These are phyloP conservation scores for Cardamine occulta DNA, from an alignment of 345 rosid genomes.

Conservation along the genomic window DNA sequence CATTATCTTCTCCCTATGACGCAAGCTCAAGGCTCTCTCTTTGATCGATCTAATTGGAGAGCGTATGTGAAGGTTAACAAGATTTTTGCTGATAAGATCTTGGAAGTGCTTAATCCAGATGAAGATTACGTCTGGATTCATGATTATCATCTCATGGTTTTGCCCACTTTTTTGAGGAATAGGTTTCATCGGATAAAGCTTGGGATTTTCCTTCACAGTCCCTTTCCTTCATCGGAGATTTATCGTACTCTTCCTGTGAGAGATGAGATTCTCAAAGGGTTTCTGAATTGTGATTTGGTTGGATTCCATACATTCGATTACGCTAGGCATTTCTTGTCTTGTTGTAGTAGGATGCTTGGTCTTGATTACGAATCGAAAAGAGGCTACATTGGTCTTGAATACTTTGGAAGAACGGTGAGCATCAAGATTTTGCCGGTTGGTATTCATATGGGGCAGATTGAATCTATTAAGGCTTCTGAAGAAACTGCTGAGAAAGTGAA, in stretches of 20 bases:
- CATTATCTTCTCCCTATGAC: constrained; percentile 72
- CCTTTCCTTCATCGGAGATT: constrained; percentile 81
- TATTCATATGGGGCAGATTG: constrained; percentile 77
- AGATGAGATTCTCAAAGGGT: constrained; percentile 68
- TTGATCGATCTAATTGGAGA: constrained; percentile 59
- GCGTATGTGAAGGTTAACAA: constrained; percentile 70
- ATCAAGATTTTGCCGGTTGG: constrained; percentile 80
- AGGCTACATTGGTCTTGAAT: constrained; percentile 85
- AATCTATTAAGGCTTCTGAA: constrained; percentile 49
- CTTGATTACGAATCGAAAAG: constrained; percentile 76
- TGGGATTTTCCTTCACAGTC: constrained; percentile 75
- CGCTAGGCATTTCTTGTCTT: constrained; percentile 84
- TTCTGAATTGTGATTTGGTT: constrained; percentile 78
- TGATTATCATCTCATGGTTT: constrained; percentile 80
- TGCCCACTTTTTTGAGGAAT: constrained; percentile 74
- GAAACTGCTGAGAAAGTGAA: constrained; percentile 52
- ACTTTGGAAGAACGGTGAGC: constrained; percentile 73
- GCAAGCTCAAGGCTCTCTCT: constrained; percentile 58
- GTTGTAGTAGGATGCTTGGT: constrained; percentile 84
- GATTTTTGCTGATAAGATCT: constrained; percentile 67
- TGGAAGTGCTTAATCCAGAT: constrained; percentile 62
- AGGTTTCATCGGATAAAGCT: constrained; percentile 57
- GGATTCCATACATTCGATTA: constrained; percentile 91
- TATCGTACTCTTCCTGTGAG: constrained; percentile 70
- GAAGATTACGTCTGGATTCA: constrained; percentile 85